These are phyloP conservation scores for Hypoxylon perforatum DNA, from an alignment of 495 filamentous ascomycete genomes.

Conservation along the genomic window DNA sequence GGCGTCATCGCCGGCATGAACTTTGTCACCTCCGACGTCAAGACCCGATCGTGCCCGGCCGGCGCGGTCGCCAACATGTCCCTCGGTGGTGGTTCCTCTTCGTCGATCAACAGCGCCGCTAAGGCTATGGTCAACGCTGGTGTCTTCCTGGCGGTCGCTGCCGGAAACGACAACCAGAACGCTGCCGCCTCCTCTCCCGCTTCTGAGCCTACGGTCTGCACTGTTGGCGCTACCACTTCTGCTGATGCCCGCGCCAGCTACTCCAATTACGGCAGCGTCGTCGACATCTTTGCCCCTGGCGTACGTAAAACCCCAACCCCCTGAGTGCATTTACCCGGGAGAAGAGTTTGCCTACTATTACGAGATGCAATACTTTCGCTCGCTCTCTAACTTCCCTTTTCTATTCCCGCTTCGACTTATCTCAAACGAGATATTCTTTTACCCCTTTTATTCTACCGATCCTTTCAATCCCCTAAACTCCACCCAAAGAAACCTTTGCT, in stretches of 20 bases:
- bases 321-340: too few relatives aligned
- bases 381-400: too few relatives aligned
- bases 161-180: conserved; percentile 63
- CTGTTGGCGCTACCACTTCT: conserved; percentile 66
- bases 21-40: conserved; percentile 53
- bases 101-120: conserved; percentile 65
- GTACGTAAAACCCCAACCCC: too few relatives aligned
- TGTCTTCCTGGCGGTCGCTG: conserved; percentile 66
- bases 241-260: conserved; percentile 63
- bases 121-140: conserved; percentile 59
- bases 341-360: too few relatives aligned
- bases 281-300: conserved; percentile 70
- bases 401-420: too few relatives aligned
- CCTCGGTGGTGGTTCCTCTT: conserved; percentile 64
- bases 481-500: too few relatives aligned
- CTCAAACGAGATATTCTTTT: too few relatives aligned
- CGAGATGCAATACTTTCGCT: too few relatives aligned
- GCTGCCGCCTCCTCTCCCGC: conserved; percentile 65
- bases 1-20: conserved; percentile 63
- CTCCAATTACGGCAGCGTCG: conserved; percentile 71
- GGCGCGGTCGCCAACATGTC: conserved; percentile 65
- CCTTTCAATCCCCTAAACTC: too few relatives aligned
- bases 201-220: conserved; percentile 66
- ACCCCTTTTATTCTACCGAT: too few relatives aligned
- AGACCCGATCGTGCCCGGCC: conserved; percentile 53